These are phyloP conservation scores for Fusarium tanahbumbuense DNA, from an alignment of 2,329 filamentous ascomycete species.

Conservation along the genomic window DNA sequence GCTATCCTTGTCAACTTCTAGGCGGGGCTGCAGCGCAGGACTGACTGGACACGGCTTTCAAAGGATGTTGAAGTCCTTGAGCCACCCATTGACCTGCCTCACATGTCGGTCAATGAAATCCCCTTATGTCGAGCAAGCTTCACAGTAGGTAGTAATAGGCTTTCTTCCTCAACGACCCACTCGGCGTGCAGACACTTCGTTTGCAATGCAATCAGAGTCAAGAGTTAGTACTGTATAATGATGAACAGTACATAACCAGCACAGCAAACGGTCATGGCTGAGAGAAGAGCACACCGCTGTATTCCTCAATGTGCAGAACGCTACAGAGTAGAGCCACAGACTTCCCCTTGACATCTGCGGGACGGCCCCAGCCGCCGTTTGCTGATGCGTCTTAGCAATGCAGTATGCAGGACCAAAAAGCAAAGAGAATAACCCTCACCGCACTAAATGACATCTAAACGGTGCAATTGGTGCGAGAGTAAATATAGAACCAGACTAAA, in stretches of 20 bases:
- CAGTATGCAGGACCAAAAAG: conserved; percentile 18
- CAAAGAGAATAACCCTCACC: conserved; percentile 5
- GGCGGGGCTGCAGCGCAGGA: neutral
- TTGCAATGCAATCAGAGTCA: conserved; percentile 7
- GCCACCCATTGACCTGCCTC: neutral
- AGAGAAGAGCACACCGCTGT: conserved; percentile 7
- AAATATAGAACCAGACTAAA: conserved; percentile 33
- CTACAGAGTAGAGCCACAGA: neutral
- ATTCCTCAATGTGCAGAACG: conserved; percentile 16
- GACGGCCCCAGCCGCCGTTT: conserved; percentile 3
- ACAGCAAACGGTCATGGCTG: conserved; percentile 9
- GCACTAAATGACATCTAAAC: conserved; percentile 13
- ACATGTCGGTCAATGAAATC: neutral
- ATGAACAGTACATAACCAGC: conserved; percentile 9
- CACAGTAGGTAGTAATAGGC: neutral
- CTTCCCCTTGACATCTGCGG: neutral
- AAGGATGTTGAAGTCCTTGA: neutral
- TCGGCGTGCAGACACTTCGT: conserved; percentile 19
- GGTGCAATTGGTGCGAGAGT: conserved; percentile 24
- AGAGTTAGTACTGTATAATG: conserved; percentile 2
- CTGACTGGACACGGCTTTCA: neutral
- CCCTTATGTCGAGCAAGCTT: conserved; percentile 7
- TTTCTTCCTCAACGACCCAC: conserved; percentile 3
- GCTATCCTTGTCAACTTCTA: neutral
- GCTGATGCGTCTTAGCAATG: neutral